Conservation (phyloP, 495 filamentous ascomycete species). For the Pseudevernia furfuracea region DNA sequence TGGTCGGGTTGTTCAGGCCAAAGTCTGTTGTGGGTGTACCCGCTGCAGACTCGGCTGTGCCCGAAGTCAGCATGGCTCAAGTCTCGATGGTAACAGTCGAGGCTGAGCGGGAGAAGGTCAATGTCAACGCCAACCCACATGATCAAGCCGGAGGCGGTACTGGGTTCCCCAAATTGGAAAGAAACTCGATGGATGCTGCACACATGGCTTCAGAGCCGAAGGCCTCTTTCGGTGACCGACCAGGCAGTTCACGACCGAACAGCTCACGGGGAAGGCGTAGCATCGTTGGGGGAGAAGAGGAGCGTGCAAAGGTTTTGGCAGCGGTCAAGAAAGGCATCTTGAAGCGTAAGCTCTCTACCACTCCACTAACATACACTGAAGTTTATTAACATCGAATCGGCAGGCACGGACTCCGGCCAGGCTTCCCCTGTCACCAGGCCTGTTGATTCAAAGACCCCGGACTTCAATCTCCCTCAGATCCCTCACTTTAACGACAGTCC, state of each 20-base stretch:
- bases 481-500: slow-evolving; percentile 67
- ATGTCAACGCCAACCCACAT: slow-evolving; percentile 64
- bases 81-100: slow-evolving; percentile 95
- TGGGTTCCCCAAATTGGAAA: slow-evolving; percentile 83
- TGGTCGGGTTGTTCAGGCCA: slow-evolving; percentile 91
- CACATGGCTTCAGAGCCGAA: slow-evolving; percentile 34
- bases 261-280: slow-evolving; percentile 57
- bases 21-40: slow-evolving; percentile 81
- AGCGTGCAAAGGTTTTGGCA: slow-evolving; percentile 83
- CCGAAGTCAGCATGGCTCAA: slow-evolving; percentile 63
- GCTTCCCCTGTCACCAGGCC: slow-evolving; percentile 59
- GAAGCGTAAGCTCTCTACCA: slow-evolving; percentile 61
- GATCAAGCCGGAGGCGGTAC: slow-evolving; percentile 66
- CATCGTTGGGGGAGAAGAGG: slow-evolving; percentile 82
- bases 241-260: slow-evolving; percentile 27
- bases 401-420: slow-evolving; percentile 54
- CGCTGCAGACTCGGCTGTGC: slow-evolving; percentile 51
- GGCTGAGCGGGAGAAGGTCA: slow-evolving; percentile 78
- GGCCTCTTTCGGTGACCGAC: slow-evolving; percentile 47
- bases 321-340: slow-evolving; percentile 89
- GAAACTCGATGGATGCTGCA: slow-evolving; percentile 61
- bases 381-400: slow-evolving; percentile 33
- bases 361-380: not conserved
- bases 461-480: slow-evolving; percentile 46
- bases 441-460: slow-evolving; percentile 41